phyloP scores from a whole-genome alignment of 768 basidiomycete genomes.

The Mycena alexandri region DNA sequence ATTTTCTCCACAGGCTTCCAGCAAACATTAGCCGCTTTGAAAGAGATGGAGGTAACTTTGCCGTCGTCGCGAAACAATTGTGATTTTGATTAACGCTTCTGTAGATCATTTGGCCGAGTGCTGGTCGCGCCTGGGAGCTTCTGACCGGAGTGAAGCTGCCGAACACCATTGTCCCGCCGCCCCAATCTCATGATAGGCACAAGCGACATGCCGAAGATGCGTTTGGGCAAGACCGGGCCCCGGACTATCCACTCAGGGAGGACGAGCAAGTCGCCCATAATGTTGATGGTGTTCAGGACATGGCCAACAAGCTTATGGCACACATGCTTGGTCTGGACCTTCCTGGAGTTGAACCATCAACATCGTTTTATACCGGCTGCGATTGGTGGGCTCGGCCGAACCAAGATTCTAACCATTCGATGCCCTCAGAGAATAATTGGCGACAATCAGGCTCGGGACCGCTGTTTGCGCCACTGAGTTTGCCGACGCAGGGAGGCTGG shows the following conservation, averaged over 20 bases:
- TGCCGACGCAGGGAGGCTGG: constrained; percentile 28
- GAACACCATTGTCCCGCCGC: constrained; percentile 50
- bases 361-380: constrained; percentile 67
- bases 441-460: constrained; percentile 16
- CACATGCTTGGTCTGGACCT: constrained; percentile 79
- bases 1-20: constrained; percentile 50
- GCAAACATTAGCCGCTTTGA: constrained; percentile 72
- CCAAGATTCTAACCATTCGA: constrained; percentile 38
- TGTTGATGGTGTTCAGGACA: constrained; percentile 68
- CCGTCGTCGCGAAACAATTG: neutral
- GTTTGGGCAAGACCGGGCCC: constrained; percentile 67
- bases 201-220: constrained; percentile 75
- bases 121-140: constrained; percentile 73
- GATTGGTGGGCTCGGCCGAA: constrained; percentile 74
- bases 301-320: constrained; percentile 76
- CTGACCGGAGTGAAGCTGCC: constrained; percentile 75
- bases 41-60: constrained; percentile 72
- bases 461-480: constrained; percentile 20
- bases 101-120: constrained; percentile 80
- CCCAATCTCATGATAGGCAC: constrained; percentile 57
- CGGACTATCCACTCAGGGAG: constrained; percentile 51
- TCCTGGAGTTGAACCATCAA: constrained; percentile 73
- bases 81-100: constrained; percentile 27
- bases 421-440: constrained; percentile 25
- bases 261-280: constrained; percentile 43